Evolutionary conservation across 176 grass and related monocot genomes (phyloP).

Genomic region (Paspalum vaginatum): DNA sequence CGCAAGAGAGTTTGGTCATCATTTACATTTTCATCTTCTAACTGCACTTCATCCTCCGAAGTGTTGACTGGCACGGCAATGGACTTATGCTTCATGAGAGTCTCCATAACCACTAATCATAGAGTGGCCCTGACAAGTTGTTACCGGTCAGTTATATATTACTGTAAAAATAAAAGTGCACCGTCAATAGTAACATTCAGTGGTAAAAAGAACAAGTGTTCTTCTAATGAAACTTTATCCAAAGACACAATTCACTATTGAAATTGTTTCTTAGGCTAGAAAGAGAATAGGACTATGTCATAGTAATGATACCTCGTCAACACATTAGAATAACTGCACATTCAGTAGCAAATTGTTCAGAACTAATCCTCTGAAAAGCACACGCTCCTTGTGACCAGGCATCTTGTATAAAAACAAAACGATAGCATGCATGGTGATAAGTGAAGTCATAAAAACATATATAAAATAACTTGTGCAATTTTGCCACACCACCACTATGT

Average conservation of each 20-base stretch:
- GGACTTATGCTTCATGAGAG: slow-evolving; percentile 9
- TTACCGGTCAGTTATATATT: slow-evolving; percentile 24
- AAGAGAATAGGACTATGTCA: background rate
- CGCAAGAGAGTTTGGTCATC: slow-evolving; percentile 7
- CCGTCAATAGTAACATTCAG: slow-evolving; percentile 2
- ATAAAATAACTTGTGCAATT: background rate
- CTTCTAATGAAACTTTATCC: background rate
- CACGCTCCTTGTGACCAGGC: background rate
- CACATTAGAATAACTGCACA: background rate
- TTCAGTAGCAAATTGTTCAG: slow-evolving; percentile 1
- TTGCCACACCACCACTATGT: background rate
- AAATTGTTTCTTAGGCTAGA: background rate
- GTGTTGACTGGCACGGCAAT: background rate
- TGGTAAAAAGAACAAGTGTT: slow-evolving; percentile 3
- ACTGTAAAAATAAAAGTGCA: background rate
- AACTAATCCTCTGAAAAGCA: background rate
- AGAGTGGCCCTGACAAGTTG: slow-evolving; percentile 17
- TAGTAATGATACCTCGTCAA: background rate
- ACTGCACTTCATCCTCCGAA: background rate
- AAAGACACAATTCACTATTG: background rate
- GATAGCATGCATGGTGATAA: background rate
- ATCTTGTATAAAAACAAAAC: background rate
- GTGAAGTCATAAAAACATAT: slow-evolving; percentile 3
- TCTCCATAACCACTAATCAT: slow-evolving; percentile 11
- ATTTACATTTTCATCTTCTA: slow-evolving; percentile 36